Evolutionary conservation across 2,329 filamentous ascomycete species (phyloP), one percentile per base, ranked within the genome.

Genomic region (Fusarium sambucinum): DNA sequence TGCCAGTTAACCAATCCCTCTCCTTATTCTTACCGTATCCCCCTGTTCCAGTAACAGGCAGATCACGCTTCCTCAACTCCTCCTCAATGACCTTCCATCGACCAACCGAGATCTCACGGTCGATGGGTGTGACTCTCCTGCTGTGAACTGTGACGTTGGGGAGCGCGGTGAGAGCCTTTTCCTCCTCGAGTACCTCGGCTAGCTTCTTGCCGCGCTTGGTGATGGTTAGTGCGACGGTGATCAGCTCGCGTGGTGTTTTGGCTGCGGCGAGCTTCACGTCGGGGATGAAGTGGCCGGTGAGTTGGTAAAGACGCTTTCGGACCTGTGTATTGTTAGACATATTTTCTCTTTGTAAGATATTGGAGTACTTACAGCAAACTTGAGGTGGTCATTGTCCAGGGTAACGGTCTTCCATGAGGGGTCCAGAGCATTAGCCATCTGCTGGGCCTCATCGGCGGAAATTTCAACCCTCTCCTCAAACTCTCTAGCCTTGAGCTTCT

Each of bases 41-140:
- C 11, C 76, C 78, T 47, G 81, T 80, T 4, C 87, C 87, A 5
- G 80, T 82, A 17, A 88, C 80, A 10, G 90, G 87, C 69, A 94
- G 77, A 17, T 85, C 86, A 57, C 89, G 83, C 76, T 86, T 84
- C 74, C 80, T 80, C 66, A 95, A 82, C 79, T 93, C 90, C 74
- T 89, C 82, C 77, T 92, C 86, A 74, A 95, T 92, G 50, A 94
- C 78, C 87, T 96, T 96, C 87, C 90, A 92, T 73, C 92, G 84
- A 29, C 93, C 93, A 41, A 92, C 77, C 48, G 87, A 84, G 72
- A 86, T 88, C 79, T 95, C 92, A 77, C 88, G 89, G 77, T 95
- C 87, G 33, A 92, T 88, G 12, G 88, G 86, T 10, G 89, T 94
- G 62, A 92, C 82, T 73, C 90, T 89, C 69, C 85, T 85, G 27